A percentile compares a stretch with the other conserved stretches of the same genome.
phyloP scores from a whole-genome alignment of 192 early-diverging fungal species.

The Coemansia furcata region DNA sequence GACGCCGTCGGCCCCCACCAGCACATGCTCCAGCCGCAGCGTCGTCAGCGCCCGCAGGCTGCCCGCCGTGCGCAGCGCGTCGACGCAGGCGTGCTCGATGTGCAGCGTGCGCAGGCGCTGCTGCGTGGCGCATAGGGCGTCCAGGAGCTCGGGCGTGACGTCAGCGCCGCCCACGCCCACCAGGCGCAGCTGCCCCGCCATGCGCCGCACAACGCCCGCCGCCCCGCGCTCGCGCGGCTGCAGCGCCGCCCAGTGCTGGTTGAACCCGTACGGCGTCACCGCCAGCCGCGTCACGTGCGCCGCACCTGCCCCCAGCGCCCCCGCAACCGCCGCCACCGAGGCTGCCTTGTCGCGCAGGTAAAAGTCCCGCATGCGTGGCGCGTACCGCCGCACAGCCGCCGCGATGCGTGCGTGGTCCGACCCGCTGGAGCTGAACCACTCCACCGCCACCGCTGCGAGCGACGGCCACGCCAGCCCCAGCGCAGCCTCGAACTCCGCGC shows the following conservation, averaged over 20 bases:
- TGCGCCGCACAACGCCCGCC: slow-evolving; percentile 11
- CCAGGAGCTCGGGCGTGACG: slow-evolving; percentile 33
- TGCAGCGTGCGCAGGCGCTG: slow-evolving; percentile 18
- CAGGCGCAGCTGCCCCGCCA: slow-evolving; percentile 26
- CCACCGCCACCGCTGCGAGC: slow-evolving; percentile 30
- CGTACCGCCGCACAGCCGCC: slow-evolving; percentile 18
- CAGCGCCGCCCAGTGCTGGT: slow-evolving; percentile 43
- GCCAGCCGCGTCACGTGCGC: slow-evolving; percentile 27
- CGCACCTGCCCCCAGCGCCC: slow-evolving; percentile 7
- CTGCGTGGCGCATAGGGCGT: slow-evolving; percentile 26
- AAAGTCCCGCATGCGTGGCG: slow-evolving; percentile 27
- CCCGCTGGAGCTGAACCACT: slow-evolving; percentile 35
- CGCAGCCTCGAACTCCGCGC: slow-evolving; percentile 29
- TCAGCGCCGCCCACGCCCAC: slow-evolving; percentile 37
- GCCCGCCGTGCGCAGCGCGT: slow-evolving; percentile 11
- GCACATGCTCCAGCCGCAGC: slow-evolving; percentile 38
- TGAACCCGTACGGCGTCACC: slow-evolving; percentile 41
- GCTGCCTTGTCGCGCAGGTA: slow-evolving; percentile 38
- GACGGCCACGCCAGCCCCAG: slow-evolving; percentile 35
- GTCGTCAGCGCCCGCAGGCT: slow-evolving; percentile 14
- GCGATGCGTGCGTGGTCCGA: slow-evolving; percentile 29
- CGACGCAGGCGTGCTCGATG: slow-evolving; percentile 35
- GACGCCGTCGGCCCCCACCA: slow-evolving; percentile 7
- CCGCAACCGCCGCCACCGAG: slow-evolving; percentile 8
- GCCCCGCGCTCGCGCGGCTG: slow-evolving; percentile 23